Evolutionary conservation across 805 yeast species (phyloP), one percentile per base, ranked within the genome.

Genomic region (Candida arabinofermentans): DNA sequence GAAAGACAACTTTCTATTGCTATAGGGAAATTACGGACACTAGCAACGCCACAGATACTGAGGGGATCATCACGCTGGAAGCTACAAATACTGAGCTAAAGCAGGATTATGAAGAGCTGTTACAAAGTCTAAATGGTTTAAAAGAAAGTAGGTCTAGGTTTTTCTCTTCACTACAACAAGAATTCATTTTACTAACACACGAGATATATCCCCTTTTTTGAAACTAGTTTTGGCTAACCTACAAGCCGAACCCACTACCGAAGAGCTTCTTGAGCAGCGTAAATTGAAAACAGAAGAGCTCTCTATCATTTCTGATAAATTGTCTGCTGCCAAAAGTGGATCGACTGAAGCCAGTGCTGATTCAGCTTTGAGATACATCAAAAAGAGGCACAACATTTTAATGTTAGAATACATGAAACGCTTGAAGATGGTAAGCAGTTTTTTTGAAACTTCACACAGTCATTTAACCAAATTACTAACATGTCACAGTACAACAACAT

Each of bases 1-100:
- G 79, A 0, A 75, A 74, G 46, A 55, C 67, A 26, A 50, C 49
- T 0, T 67, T 71, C 21, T 73, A 72, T 39, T 66, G 71, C 23
- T 71, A 70, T 33, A 61, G 63, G n/a, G 69, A 70, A 42, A 44
- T 48, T 9, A 27, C 12, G 6, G 42, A 37, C 13, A 17, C 9
- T 27, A 26, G 30, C 24, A 21, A 21, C 48, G 56, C 7, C 53
- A 10, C 12, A 8, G 13, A 4, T 3, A 14, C 36, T 2, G 17
- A 37, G 48, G 56, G 9, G 51, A 31, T 29, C 10, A 21, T 39
- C 3, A 38, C 16, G 4, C 8, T 45, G 9, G 50, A 44, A 18
- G n/a, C n/a, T n/a, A 40, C 36, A 1, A 22, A 48, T 13, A 32
- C 17, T 4, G 23, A 37, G 4, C 23, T 38, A 9, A 42, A 24